Base-by-base conservation (phyloP, 352 stramenopile species). In the Phytophthora cryptogea region DNA sequence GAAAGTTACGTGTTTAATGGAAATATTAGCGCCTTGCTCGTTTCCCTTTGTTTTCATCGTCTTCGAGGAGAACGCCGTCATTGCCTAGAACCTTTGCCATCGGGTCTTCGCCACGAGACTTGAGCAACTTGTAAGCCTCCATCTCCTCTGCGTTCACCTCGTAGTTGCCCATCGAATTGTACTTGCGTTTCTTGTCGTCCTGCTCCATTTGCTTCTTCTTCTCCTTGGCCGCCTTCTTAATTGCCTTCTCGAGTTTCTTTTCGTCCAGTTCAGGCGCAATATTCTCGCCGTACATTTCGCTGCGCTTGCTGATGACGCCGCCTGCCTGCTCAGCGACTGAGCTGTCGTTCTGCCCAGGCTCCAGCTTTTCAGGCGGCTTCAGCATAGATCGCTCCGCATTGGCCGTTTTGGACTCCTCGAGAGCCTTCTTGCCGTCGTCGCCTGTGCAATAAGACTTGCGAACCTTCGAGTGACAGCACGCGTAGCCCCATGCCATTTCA, bases 381-480 rank as follows among this genome's bases (percentile, higher is more conserved):
- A 91, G 80, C 82, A 88, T 85, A 8, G 60, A 32, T 9, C 84
- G 72, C 52, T 89, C 77, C 3, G 56, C 48, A 27, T 59, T 76
- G n/a, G 68, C 50, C 4, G 78, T 68, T 51, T 89, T 86, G 52
- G 93, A 85, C 0, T 87, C 80, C 61, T 97, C 88, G 32, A 97
- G 68, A 8, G 93, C 93, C 20, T 78, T 80, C 62, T 97, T 96
- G 39, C 96, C 96, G 54, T 95, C 95, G 16, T 88, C 80, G 26
- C 96, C 96, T 4, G 96, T 99, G 63, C 95, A 99, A 62, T 99
- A 99, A 0, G 90, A 97, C 56, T 97, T 98, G 61, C 84, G 84
- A 7, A 98, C 83, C 45, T 92, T 93, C 1, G 90, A 98, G 70
- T 99, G 96, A 74, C 97, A 98, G 72, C 97, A 99, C 14, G 76